phyloP scores from a whole-genome alignment of 2,329 filamentous ascomycete genomes.

The Ophiostoma himal-ulmi region DNA sequence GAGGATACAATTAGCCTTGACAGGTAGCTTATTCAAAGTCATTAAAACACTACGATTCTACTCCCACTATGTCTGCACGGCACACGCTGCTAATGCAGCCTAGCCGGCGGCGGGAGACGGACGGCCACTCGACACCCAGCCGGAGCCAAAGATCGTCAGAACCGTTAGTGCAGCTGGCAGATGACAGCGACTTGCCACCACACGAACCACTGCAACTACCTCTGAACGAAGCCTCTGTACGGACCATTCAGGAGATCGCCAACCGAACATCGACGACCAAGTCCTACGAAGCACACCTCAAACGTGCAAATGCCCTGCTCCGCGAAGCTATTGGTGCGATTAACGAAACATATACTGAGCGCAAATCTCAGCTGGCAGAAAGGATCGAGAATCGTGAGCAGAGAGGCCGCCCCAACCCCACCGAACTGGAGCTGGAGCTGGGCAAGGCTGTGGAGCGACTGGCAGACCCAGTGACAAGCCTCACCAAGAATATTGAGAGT shows the following conservation, averaged over 20 bases:
- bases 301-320: constrained; percentile 40
- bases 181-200: constrained; percentile 39
- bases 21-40: not conserved
- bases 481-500: constrained; percentile 44
- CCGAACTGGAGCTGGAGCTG: constrained; percentile 29
- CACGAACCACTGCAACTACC: constrained; percentile 47
- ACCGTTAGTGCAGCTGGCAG: constrained; percentile 21
- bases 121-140: not conserved
- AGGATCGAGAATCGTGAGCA: constrained; percentile 36
- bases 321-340: constrained; percentile 41
- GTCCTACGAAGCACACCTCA: constrained; percentile 44
- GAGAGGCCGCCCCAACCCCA: constrained; percentile 26
- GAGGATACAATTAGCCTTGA: no score
- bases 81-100: constrained; percentile 24
- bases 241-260: constrained; percentile 40
- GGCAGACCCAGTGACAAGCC: constrained; percentile 36
- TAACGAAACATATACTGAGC: constrained; percentile 41
- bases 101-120: constrained; percentile 5
- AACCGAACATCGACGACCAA: constrained; percentile 38
- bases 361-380: constrained; percentile 34
- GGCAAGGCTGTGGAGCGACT: constrained; percentile 37
- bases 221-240: constrained; percentile 38
- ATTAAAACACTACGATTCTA: not conserved
- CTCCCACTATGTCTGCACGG: constrained; percentile 16
- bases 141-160: not conserved